Evolutionary conservation across 73 alveolate species (phyloP).

Genomic region (Tetrahymena elliotti): DNA sequence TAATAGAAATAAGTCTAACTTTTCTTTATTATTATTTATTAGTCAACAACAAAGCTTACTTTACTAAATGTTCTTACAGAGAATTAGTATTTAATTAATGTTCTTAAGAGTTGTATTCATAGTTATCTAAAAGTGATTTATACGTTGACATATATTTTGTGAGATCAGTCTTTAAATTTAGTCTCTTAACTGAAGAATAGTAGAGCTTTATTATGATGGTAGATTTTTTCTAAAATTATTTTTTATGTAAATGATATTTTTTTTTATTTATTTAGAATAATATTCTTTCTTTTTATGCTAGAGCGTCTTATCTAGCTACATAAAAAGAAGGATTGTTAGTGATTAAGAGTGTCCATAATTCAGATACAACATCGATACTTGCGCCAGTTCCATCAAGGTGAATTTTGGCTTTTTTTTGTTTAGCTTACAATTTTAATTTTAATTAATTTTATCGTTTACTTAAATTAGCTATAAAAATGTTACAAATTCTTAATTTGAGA

Average conservation of each 20-base stretch:
- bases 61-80: neutral
- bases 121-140: neutral
- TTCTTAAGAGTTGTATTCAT: neutral
- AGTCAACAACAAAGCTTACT: neutral
- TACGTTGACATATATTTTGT: neutral
- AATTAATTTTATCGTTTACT: no score
- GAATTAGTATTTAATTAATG: neutral
- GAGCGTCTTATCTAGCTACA: neutral
- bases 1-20: no score
- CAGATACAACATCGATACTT: neutral
- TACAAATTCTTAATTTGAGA: neutral
- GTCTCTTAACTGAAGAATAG: neutral
- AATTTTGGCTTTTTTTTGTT: no score
- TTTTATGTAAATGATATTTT: no score
- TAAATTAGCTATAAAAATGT: neutral
- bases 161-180: neutral
- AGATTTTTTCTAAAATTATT: no score
- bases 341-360: no score
- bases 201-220: neutral
- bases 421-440: no score
- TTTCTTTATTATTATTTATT: no score
- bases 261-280: neutral
- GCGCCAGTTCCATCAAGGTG: neutral
- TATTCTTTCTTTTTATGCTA: neutral
- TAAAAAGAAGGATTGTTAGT: neutral